These are phyloP conservation scores for Chytriomyces hyalinus DNA, from an alignment of 192 early-diverging fungal species.

Conservation along the genomic window DNA sequence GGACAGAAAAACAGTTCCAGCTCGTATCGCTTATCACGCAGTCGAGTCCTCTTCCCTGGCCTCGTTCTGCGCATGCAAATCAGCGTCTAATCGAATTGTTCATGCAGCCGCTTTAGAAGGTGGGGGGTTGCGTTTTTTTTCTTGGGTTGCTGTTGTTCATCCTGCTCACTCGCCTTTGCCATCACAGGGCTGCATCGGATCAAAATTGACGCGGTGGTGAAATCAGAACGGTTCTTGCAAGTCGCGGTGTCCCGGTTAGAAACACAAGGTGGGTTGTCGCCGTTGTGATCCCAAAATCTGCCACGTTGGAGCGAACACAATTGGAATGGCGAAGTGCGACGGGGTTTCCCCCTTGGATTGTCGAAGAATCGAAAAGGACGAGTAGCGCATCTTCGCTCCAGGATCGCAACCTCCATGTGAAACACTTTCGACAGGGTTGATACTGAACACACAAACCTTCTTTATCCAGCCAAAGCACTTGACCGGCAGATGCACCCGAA, in stretches of 20 bases:
- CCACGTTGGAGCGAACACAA: not conserved
- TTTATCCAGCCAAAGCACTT: not conserved
- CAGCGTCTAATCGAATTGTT: constrained; percentile 24
- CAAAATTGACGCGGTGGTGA: constrained; percentile 54
- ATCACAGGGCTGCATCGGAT: constrained; percentile 65
- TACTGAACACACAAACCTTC: not conserved
- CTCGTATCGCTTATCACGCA: no score
- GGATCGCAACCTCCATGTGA: not conserved
- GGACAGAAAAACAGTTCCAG: no score
- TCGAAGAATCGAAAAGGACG: no score
- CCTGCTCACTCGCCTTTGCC: not conserved
- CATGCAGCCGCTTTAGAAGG: constrained; percentile 76
- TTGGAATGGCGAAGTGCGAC: not conserved
- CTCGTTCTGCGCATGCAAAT: constrained; percentile 67
- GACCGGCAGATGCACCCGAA: not conserved
- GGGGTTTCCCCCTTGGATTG: no score
- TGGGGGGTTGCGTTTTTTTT: not conserved
- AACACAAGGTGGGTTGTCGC: constrained; percentile 39
- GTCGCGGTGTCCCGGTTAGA: constrained; percentile 57
- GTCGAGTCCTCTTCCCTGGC: constrained; percentile 66
- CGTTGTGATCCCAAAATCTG: not conserved
- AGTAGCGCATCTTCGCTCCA: no score
- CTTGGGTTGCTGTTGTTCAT: not conserved
- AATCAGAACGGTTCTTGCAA: constrained; percentile 55
- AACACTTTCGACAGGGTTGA: not conserved